phyloP scores from a whole-genome alignment of 1,284 basidiomycete species.

The Hemileia vastatrix region DNA sequence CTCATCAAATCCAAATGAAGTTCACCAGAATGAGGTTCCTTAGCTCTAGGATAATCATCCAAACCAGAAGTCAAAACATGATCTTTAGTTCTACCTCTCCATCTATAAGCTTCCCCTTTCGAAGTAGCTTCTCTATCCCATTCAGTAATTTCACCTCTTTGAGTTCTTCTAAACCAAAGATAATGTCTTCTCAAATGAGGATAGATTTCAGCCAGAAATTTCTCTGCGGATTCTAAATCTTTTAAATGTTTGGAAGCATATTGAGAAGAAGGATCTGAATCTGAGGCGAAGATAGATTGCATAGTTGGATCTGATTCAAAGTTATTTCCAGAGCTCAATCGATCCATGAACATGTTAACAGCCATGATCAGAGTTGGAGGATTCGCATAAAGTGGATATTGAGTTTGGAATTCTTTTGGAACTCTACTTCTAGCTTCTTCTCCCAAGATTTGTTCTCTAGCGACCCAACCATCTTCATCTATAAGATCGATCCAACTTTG shows the following conservation, averaged over 20 bases:
- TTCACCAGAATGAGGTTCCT: slow-evolving; percentile 37
- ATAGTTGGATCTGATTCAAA: slow-evolving; percentile 16
- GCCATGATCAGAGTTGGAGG: slow-evolving; percentile 39
- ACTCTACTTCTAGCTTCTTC: slow-evolving; percentile 35
- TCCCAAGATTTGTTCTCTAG: slow-evolving; percentile 39
- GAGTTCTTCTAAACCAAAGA: slow-evolving; percentile 40
- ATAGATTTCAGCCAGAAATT: slow-evolving; percentile 33
- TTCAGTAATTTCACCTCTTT: slow-evolving; percentile 35
- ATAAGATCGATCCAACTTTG: slow-evolving; percentile 36
- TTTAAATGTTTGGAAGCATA: not conserved
- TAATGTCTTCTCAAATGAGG: slow-evolving; percentile 37
- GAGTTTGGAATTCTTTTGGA: slow-evolving; percentile 37
- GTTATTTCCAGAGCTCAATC: slow-evolving; percentile 22
- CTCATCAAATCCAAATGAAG: slow-evolving; percentile 38
- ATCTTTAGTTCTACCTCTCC: slow-evolving; percentile 36
- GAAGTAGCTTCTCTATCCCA: slow-evolving; percentile 36
- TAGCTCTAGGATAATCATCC: slow-evolving; percentile 41
- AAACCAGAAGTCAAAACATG: slow-evolving; percentile 40
- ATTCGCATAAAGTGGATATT: slow-evolving; percentile 40
- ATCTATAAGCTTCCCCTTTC: slow-evolving; percentile 36
- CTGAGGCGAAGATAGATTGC: not conserved
- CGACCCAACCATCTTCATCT: slow-evolving; percentile 42
- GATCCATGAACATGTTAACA: slow-evolving; percentile 32
- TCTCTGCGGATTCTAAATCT: slow-evolving; percentile 22
- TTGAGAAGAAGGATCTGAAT: not conserved